Base-by-base conservation (phyloP, 2,329 filamentous ascomycete species). In the Aspergillus calidoustus region DNA sequence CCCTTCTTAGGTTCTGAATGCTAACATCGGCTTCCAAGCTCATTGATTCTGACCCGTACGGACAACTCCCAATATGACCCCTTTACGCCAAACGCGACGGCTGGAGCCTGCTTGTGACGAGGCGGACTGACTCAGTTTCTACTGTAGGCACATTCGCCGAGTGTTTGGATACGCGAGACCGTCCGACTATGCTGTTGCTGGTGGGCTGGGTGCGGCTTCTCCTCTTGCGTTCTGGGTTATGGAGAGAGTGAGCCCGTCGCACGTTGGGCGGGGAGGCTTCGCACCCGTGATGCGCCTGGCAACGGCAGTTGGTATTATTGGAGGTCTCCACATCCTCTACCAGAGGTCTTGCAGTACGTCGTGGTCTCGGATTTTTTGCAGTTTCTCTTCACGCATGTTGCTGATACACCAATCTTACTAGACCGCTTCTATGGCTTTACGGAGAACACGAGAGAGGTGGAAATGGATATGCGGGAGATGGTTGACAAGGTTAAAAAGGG, bases 381-480 rank as follows among this genome's bases (percentile, higher is more conserved):
- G 22, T 8, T n/a, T 23, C 9, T 47, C 31, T 47, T 19, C 15
- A 44, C 28, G n/a, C 19, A 50, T 44, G 7, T 11, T n/a, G 19
- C 23, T 57, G 38, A 47, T 25, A 23, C 65, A 69, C 9, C 69
- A 44, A 51, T 34, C 7, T 54, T 38, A 50, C 66, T 74, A 97
- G 93, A 94, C 73, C 91, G 95, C 68, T 98, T 99, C 82, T 98
- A 97, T 81, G 95, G 95, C 72, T 92, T 93, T 80, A 89, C 87
- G 52, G 95, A 99, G 80, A 99, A 99, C 81, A 82, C 89, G 58
- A 89, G 95, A 71, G 95, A 99, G 79, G 83, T 95, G 61, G 91
- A 97, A 67, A 89, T 96, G 89, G 95, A 99, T 77, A 98, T 98
- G 93, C 87, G 87, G 67, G 95, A 99, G 81, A 99, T 99, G 95